Base-by-base conservation (phyloP, 2,329 filamentous ascomycete species). In the Fusarium heterosporum region DNA sequence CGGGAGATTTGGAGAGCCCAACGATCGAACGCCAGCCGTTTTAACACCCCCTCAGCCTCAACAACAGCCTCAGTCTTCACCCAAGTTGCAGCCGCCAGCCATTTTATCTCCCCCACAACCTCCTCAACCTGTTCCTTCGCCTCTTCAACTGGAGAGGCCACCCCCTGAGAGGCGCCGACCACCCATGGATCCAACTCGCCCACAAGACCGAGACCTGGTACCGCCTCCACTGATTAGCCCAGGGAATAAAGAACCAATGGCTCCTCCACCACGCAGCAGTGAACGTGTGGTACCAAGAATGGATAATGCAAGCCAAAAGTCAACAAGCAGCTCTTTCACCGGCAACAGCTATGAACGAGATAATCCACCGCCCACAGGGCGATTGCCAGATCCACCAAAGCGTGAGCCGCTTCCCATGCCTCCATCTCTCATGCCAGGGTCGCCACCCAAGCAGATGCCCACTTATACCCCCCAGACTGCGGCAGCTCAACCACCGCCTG, bases 81-180 rank as follows among this genome's bases (percentile, higher is more conserved):
- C 52, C 50, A 74, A 53, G 55, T 73, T 50, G 28, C 78, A 61
- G 52, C 68, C 61, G 16, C 61, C 39, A 42, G 56, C 60, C 55
- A 70, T 41, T 39, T 48, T 54, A 7, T 71, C 69, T 29, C 63
- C 61, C 47, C 73, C 53, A 11, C 71, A 71, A 39, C 65, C 69
- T 29, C 72, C 74, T 30, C 66, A 74, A 16, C 71, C 75, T 14
- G 57, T 68, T 8, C 66, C 66, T 22, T 64, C 66, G 34, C 66
- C 66, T 28, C 66, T 69, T 64, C 74, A 72, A 39, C 49, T 63
- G 9, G 83, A 83, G 34, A 78, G 84, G 22, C 81, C 81, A 32
- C 83, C 86, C 2, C 89, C 89, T 1, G 88, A 90, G 69, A 82
- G 89, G 63, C 88, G 84, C 74, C 80, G 89, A 47, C 89, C 89